Evolutionary conservation across 2,329 filamentous ascomycete species (phyloP).

Genomic region (Aureobasidium vineae): DNA sequence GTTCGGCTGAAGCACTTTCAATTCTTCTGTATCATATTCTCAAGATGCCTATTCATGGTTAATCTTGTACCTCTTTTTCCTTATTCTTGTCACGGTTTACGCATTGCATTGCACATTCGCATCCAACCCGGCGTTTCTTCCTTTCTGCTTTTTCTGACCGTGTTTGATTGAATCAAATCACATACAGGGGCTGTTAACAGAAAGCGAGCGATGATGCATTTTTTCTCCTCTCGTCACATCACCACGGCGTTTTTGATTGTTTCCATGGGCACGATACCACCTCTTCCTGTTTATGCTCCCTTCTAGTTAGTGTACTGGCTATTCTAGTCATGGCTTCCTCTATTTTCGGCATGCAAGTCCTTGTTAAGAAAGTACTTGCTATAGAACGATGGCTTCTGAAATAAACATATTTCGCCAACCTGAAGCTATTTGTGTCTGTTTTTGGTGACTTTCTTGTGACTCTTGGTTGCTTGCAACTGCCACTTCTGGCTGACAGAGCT

Average conservation of each 20-base stretch:
- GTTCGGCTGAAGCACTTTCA: neutral
- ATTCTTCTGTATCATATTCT: conserved; percentile 26
- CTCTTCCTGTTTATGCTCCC: neutral
- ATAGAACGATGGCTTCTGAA: conserved; percentile 2
- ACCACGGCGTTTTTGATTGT: conserved; percentile 5
- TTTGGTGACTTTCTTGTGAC: neutral
- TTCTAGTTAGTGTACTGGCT: neutral
- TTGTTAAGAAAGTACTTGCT: neutral
- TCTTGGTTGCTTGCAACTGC: neutral
- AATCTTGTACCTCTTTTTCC: neutral
- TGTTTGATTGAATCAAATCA: neutral
- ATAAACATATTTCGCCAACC: neutral
- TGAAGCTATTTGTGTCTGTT: neutral
- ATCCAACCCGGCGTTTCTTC: conserved; percentile 8
- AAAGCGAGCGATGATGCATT: conserved; percentile 13
- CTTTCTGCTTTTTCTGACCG: neutral
- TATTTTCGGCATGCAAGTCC: conserved; percentile 9
- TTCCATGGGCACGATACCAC: conserved; percentile 15
- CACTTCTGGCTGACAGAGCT: too few species aligned
- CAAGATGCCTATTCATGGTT: neutral
- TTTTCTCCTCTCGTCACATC: neutral
- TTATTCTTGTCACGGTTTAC: neutral
- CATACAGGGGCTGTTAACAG: conserved; percentile 7
- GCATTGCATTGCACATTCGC: conserved; percentile 9
- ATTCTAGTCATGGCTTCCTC: neutral